Evolutionary conservation across 768 basidiomycete genomes (phyloP).

Genomic region (Clavaria fumosa): DNA sequence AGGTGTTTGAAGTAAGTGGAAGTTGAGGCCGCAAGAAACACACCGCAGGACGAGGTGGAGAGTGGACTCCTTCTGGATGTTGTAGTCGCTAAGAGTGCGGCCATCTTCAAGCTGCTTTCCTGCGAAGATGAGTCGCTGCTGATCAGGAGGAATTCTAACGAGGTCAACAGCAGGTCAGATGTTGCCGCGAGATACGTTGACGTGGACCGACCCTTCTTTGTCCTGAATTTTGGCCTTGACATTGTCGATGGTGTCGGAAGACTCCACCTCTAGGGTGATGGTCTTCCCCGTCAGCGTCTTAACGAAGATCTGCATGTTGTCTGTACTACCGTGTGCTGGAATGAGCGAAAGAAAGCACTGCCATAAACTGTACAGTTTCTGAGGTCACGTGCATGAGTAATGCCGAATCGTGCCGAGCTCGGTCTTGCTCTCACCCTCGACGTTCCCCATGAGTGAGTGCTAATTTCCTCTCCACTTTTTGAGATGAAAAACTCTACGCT

Average conservation of each 20-base stretch:
- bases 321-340: slow-evolving; percentile 2
- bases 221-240: slow-evolving; percentile 66
- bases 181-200: not conserved
- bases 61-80: slow-evolving; percentile 97
- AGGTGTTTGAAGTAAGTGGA: not conserved
- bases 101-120: slow-evolving; percentile 99
- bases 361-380: no score
- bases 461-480: no score
- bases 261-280: slow-evolving; percentile 97
- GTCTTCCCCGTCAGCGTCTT: slow-evolving; percentile 91
- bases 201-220: slow-evolving; percentile 33
- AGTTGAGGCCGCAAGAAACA: slow-evolving; percentile 15
- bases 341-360: no score
- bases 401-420: no score
- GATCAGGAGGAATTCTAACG: slow-evolving; percentile 77
- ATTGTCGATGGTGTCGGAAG: slow-evolving; percentile 92
- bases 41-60: slow-evolving; percentile 94
- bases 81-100: slow-evolving; percentile 90
- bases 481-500: no score
- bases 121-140: slow-evolving; percentile 91
- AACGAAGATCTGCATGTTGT: slow-evolving; percentile 41
- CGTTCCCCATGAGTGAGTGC: no score
- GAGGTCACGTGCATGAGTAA: no score
- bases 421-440: no score
- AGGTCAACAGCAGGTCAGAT: not conserved